Evolutionary conservation across 2,329 filamentous ascomycete species (phyloP).

Genomic region (Fusarium compactum): DNA sequence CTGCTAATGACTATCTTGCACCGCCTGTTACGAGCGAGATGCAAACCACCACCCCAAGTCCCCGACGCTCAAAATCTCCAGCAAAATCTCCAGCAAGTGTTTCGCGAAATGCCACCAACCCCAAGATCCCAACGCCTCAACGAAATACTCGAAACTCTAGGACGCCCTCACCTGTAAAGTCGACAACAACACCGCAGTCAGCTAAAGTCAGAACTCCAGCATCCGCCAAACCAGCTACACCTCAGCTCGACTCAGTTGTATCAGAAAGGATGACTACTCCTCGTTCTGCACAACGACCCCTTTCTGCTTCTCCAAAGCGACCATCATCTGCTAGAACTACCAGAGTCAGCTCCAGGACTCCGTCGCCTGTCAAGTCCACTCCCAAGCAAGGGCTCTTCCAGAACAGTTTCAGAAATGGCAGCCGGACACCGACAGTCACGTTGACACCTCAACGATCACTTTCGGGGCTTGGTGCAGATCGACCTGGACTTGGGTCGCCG

Average conservation of each 20-base stretch:
- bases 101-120: slow-evolving; percentile 60
- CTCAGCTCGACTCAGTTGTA: slow-evolving; percentile 33
- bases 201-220: slow-evolving; percentile 42
- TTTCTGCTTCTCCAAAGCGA: slow-evolving; percentile 40
- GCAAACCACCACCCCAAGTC: slow-evolving; percentile 60
- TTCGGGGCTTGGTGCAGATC: slow-evolving; percentile 77
- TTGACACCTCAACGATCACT: slow-evolving; percentile 68
- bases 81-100: slow-evolving; percentile 64
- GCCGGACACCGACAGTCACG: slow-evolving; percentile 72
- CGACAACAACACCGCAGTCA: slow-evolving; percentile 39
- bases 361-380: slow-evolving; percentile 42
- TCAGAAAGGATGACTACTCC: slow-evolving; percentile 26
- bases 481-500: slow-evolving; percentile 79
- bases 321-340: slow-evolving; percentile 16
- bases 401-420: slow-evolving; percentile 64
- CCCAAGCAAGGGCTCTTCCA: slow-evolving; percentile 62
- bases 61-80: slow-evolving; percentile 66
- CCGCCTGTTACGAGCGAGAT: slow-evolving; percentile 50
- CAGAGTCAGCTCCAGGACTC: slow-evolving; percentile 39
- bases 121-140: slow-evolving; percentile 57
- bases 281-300: slow-evolving; percentile 20
- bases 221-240: slow-evolving; percentile 44
- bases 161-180: slow-evolving; percentile 46
- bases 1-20: slow-evolving; percentile 33
- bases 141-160: slow-evolving; percentile 34